Conservation (phyloP, 78 protist genomes). For the Paratrimastix pyriformis region DNA sequence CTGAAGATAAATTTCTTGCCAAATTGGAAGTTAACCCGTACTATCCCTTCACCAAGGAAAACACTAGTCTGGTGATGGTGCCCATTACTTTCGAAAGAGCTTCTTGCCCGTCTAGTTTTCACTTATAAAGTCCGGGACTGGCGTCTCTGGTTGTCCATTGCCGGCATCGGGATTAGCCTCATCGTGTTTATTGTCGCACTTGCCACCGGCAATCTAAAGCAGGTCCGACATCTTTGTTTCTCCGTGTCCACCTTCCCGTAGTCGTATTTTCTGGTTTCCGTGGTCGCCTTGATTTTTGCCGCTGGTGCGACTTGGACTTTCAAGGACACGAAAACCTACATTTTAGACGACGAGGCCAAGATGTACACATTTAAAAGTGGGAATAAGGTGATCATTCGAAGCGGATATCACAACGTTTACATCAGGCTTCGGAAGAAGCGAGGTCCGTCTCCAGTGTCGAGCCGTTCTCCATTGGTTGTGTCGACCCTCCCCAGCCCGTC, state of each 20-base stretch:
- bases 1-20: too few species aligned
- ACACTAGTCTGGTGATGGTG: not conserved
- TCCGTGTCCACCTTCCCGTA: not conserved
- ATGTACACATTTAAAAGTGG: not conserved
- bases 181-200: not conserved
- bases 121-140: not conserved
- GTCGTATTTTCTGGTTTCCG: not conserved
- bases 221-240: too few species aligned
- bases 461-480: too few species aligned
- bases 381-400: not conserved
- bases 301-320: not conserved
- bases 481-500: too few species aligned
- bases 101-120: not conserved
- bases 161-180: not conserved
- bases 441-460: not conserved
- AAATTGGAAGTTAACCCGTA: too few species aligned
- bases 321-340: not conserved
- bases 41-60: not conserved
- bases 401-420: constrained; percentile 3
- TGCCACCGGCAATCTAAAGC: too few species aligned
- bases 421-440: not conserved
- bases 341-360: not conserved
- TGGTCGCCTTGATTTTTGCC: not conserved
- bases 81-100: not conserved
- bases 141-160: not conserved